phyloP scores from a whole-genome alignment of 495 filamentous ascomycete species.

The Penicilliopsis zonata region DNA sequence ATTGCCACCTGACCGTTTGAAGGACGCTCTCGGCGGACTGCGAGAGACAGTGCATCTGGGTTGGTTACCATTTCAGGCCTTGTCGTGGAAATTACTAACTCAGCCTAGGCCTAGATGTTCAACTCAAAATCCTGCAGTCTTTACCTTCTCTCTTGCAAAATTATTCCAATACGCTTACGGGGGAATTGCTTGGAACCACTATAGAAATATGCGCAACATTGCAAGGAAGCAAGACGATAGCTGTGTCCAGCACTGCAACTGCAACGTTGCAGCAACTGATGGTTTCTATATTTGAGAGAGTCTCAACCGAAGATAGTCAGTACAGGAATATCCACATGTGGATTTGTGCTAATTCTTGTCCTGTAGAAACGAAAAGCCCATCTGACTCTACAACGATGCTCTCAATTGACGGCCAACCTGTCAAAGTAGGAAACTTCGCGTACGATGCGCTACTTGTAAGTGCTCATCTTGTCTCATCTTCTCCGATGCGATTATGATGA shows the following conservation, averaged over 20 bases:
- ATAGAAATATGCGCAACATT: conserved; percentile 85
- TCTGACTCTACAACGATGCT: conserved; percentile 20
- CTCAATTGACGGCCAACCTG: conserved; percentile 41
- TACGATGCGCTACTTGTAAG: conserved; percentile 71
- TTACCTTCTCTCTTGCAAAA: conserved; percentile 86
- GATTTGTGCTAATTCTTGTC: conserved; percentile 32
- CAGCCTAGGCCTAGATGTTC: conserved; percentile 66
- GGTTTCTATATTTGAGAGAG: conserved; percentile 84
- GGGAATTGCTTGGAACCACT: conserved; percentile 65
- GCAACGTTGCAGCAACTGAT: conserved; percentile 92
- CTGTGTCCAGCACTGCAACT: conserved; percentile 88
- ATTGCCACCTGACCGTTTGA: conserved; percentile 59
- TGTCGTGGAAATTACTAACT: conserved; percentile 13
- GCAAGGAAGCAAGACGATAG: conserved; percentile 78
- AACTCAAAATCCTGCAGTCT: conserved; percentile 91
- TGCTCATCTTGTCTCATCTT: background rate
- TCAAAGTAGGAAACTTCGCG: conserved; percentile 61
- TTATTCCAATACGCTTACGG: conserved; percentile 70
- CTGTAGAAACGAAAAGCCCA: conserved; percentile 44
- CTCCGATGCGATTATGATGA: background rate
- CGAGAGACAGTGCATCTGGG: conserved; percentile 63
- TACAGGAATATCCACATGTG: conserved; percentile 1
- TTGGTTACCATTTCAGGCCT: conserved; percentile 13
- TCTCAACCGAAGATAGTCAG: conserved; percentile 62
- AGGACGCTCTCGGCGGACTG: conserved; percentile 76